These are phyloP conservation scores for Botrytis sinoallii DNA, from an alignment of 2,329 filamentous ascomycete species.

Conservation along the genomic window DNA sequence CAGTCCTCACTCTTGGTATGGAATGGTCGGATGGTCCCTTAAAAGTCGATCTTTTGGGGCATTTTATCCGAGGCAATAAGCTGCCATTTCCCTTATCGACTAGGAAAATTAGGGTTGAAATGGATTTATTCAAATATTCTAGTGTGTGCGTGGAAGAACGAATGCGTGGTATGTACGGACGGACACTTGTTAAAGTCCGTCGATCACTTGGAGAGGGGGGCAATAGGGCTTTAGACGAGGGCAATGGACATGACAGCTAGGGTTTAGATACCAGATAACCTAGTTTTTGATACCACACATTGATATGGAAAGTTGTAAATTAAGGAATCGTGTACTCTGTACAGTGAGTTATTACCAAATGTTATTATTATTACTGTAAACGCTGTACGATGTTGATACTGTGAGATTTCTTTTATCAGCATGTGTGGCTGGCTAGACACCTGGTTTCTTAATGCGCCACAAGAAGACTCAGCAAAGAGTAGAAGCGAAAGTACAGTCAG, in stretches of 20 bases:
- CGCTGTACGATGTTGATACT: background rate
- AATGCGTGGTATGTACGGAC: conserved; percentile 2
- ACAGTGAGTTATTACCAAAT: background rate
- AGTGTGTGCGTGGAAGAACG: background rate
- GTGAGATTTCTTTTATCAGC: background rate
- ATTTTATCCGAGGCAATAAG: background rate
- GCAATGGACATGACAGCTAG: background rate
- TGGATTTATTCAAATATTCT: background rate
- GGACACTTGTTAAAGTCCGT: conserved; percentile 7
- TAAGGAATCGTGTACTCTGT: background rate
- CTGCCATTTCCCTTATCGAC: background rate
- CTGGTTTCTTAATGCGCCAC: background rate
- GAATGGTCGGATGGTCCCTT: background rate
- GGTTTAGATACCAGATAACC: background rate
- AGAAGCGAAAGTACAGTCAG: background rate
- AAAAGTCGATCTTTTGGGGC: background rate
- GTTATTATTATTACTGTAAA: background rate
- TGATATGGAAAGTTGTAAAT: background rate
- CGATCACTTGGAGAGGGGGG: background rate
- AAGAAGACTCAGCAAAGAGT: background rate
- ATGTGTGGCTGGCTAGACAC: background rate
- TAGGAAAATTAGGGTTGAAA: background rate
- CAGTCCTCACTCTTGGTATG: background rate
- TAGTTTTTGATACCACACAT: background rate
- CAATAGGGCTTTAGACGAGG: conserved; percentile 2